A percentile compares a stretch with the other conserved stretches of the same genome.
These are phyloP conservation scores for Byssochlamys sp. DNA, from an alignment of 2,329 filamentous ascomycete species.

Conservation along the genomic window DNA sequence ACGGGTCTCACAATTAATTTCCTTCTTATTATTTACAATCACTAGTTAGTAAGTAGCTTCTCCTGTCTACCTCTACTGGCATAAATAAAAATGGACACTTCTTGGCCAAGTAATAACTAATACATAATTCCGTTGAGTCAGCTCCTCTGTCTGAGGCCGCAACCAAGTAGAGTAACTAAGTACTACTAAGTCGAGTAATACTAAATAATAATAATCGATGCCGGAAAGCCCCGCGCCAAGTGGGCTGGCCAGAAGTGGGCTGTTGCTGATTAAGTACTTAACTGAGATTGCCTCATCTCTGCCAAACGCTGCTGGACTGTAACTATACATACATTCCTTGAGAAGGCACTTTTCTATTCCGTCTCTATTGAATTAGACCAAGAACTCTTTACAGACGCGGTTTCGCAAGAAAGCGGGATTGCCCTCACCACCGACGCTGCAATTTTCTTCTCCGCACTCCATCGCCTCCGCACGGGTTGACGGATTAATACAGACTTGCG, in stretches of 20 bases:
- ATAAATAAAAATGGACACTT: too few relatives aligned
- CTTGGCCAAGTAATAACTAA: too few relatives aligned
- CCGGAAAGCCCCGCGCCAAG: not conserved
- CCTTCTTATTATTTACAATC: too few relatives aligned
- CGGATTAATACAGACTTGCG: not conserved
- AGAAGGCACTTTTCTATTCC: not conserved
- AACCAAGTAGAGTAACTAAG: too few relatives aligned
- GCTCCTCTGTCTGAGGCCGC: too few relatives aligned
- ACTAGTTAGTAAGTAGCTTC: too few relatives aligned
- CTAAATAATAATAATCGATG: too few relatives aligned
- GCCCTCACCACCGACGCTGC: not conserved
- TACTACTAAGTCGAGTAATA: too few relatives aligned
- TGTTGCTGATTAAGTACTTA: not conserved
- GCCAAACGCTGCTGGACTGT: not conserved
- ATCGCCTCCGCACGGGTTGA: not conserved
- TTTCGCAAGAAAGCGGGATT: not conserved
- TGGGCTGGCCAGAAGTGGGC: not conserved
- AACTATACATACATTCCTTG: not conserved
- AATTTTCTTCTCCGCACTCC: constrained; percentile 1
- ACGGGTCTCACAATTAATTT: too few relatives aligned
- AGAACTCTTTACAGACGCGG: not conserved
- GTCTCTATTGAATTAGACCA: not conserved
- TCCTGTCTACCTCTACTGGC: too few relatives aligned
- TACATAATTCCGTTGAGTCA: too few relatives aligned
- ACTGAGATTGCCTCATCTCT: constrained; percentile 1